Percentiles rank a stretch among this genome's conserved stretches.
These are phyloP conservation scores for Hypomontagnella monticulosa DNA, from an alignment of 495 filamentous ascomycete genomes.

Conservation along the genomic window DNA sequence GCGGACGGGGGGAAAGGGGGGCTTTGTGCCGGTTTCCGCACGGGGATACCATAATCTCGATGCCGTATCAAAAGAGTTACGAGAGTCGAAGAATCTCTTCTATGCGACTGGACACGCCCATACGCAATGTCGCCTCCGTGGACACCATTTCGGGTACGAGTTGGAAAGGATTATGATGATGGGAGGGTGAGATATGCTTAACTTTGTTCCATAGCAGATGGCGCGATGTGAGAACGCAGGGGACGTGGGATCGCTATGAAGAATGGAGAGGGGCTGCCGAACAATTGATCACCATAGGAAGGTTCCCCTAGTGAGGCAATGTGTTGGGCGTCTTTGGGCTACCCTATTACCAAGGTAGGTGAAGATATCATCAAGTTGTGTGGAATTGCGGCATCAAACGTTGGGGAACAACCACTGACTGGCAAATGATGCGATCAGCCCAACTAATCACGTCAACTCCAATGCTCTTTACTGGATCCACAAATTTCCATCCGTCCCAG, in stretches of 20 bases:
- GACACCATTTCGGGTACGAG: no score
- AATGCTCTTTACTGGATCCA: constrained; percentile 44
- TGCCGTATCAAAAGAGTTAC: no score
- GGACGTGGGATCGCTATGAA: constrained; percentile 3
- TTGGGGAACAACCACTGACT: constrained; percentile 31
- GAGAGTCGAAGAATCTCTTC: no score
- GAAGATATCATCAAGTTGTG: constrained; percentile 32
- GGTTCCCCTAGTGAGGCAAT: neutral
- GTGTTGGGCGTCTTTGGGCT: constrained; percentile 1
- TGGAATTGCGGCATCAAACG: constrained; percentile 35
- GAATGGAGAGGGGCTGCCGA: neutral
- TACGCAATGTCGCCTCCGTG: no score
- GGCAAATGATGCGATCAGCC: constrained; percentile 44
- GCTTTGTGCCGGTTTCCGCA: no score
- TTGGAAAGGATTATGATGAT: no score
- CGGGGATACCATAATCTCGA: no score
- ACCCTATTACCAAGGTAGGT: constrained; percentile 7
- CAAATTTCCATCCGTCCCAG: constrained; percentile 35
- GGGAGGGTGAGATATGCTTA: no score
- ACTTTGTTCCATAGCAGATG: no score
- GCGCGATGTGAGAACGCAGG: no score
- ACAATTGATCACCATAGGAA: constrained; percentile 5
- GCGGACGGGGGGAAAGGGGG: no score
- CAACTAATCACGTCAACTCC: constrained; percentile 47
- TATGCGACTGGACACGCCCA: no score